Evolutionary conservation across 805 yeast genomes (phyloP), one percentile per base, ranked within the genome.

Genomic region (Metschnikowia dekortorum): DNA sequence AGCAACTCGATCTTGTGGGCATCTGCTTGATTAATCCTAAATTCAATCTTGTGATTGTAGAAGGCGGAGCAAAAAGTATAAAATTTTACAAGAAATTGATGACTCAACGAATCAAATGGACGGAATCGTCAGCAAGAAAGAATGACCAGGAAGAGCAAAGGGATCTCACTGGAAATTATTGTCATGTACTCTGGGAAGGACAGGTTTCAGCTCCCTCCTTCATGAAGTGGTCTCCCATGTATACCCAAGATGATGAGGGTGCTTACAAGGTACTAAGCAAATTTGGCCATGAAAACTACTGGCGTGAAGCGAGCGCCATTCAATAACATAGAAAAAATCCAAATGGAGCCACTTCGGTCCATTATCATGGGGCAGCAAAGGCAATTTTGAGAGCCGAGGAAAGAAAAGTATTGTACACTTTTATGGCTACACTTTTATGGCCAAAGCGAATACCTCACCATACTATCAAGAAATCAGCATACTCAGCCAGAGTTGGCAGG

Each of bases 151-250:
- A 16, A 10, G 22, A 28, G 1, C 6, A 13, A 8, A 29, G 16
- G n/a, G 80, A 81, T 53, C 61, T 80, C 43, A 53, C 66, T 0
- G 54, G 55, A 0, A 84, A 83, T 56, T 61, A 62, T 47, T 78
- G 86, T 51, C 58, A 60, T 2, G 55, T 83, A 16, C 53, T 85
- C 2, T 89, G 96, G 96, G 84, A 80, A 52, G 96, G 96, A 0
- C 79, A 78, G 55, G 52, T 87, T 37, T 64, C 66, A 35, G 75
- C 73, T 1, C 62, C 77, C 10, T 74, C 74, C 48, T 89, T 89
- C 64, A 74, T 74, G 41, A 79, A 78, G 57, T 91, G 96, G 95
- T 80, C 87, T 2, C 72, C 81, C 41, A 81, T 81, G 66, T 68
- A 75, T 43, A 78, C 85, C 8, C 64, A 69, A 8, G 63, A 73